phyloP scores from a whole-genome alignment of 2,329 filamentous ascomycete species.

The Epichloe bromicola region DNA sequence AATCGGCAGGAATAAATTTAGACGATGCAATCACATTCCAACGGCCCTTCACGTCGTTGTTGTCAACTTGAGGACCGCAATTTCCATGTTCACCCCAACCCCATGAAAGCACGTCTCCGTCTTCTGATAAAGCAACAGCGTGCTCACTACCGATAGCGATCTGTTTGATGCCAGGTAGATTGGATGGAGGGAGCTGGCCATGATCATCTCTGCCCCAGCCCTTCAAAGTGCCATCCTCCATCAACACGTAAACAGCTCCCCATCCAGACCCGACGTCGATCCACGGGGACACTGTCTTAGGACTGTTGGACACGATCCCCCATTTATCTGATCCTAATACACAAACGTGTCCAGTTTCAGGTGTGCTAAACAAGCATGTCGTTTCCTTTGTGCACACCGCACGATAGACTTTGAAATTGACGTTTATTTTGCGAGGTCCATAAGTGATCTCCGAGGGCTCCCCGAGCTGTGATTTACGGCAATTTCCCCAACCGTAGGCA shows the following conservation, averaged over 20 bases:
- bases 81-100: slow-evolving; percentile 98
- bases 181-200: slow-evolving; percentile 57
- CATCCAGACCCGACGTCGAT: slow-evolving; percentile 64
- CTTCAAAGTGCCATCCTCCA: slow-evolving; percentile 42
- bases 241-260: slow-evolving; percentile 66
- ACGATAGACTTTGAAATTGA: slow-evolving; percentile 48
- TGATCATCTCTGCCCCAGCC: slow-evolving; percentile 81
- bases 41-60: slow-evolving; percentile 54
- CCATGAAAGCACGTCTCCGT: slow-evolving; percentile 65
- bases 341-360: slow-evolving; percentile 42
- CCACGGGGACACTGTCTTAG: slow-evolving; percentile 42
- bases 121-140: slow-evolving; percentile 54
- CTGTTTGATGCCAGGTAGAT: slow-evolving; percentile 42
- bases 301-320: slow-evolving; percentile 46
- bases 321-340: slow-evolving; percentile 70
- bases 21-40: slow-evolving; percentile 55
- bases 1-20: slow-evolving; percentile 36
- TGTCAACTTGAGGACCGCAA: slow-evolving; percentile 57
- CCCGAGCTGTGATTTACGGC: slow-evolving; percentile 75
- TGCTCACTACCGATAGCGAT: slow-evolving; percentile 89
- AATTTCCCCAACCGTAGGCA: slow-evolving; percentile 79
- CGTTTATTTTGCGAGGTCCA: slow-evolving; percentile 46
- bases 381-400: slow-evolving; percentile 78
- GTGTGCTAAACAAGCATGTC: slow-evolving; percentile 54
- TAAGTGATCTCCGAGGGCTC: slow-evolving; percentile 38